A percentile compares a stretch with the other conserved stretches of the same genome.
Conservation (phyloP, 352 stramenopile genomes). For the Pythium brassicae region DNA sequence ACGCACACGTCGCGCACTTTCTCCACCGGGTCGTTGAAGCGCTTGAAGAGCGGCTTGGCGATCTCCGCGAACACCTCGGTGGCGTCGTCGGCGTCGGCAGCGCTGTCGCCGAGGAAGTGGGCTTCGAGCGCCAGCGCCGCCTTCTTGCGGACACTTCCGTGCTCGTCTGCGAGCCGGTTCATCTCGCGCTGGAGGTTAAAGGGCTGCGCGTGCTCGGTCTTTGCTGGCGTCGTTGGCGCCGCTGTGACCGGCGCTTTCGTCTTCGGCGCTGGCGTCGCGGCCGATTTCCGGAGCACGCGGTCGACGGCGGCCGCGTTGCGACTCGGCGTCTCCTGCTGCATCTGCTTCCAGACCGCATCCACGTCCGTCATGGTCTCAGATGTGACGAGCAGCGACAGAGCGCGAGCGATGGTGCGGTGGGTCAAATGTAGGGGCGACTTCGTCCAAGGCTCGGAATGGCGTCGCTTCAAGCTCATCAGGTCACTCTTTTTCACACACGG, state of each 20-base stretch:
- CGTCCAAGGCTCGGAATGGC: too few relatives aligned
- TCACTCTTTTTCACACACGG: too few relatives aligned
- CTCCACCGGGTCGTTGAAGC: conserved; percentile 79
- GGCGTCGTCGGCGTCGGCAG: background rate
- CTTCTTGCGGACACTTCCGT: conserved; percentile 47
- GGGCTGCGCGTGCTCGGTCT: background rate
- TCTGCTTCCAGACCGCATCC: conserved; percentile 46
- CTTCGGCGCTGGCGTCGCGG: conserved; percentile 6
- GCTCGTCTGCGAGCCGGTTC: conserved; percentile 57
- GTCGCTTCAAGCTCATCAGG: too few relatives aligned
- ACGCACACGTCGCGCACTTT: conserved; percentile 76
- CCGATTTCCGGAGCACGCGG: conserved; percentile 38
- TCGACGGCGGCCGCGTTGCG: conserved; percentile 16
- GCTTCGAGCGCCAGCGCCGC: conserved; percentile 43
- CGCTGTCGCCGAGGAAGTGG: conserved; percentile 25
- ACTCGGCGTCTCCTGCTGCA: conserved; percentile 27
- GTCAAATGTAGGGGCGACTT: too few relatives aligned
- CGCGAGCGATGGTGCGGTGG: too few relatives aligned
- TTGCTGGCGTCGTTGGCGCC: too few relatives aligned
- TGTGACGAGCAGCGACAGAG: background rate
- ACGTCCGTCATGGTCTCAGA: conserved; percentile 18
- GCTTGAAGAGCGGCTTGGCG: conserved; percentile 75
- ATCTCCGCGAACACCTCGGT: conserved; percentile 31
- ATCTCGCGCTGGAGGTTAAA: conserved; percentile 50
- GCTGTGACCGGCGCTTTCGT: background rate